Evolutionary conservation across 805 yeast genomes (phyloP).

Genomic region (Saccharomycopsis schoenii): DNA sequence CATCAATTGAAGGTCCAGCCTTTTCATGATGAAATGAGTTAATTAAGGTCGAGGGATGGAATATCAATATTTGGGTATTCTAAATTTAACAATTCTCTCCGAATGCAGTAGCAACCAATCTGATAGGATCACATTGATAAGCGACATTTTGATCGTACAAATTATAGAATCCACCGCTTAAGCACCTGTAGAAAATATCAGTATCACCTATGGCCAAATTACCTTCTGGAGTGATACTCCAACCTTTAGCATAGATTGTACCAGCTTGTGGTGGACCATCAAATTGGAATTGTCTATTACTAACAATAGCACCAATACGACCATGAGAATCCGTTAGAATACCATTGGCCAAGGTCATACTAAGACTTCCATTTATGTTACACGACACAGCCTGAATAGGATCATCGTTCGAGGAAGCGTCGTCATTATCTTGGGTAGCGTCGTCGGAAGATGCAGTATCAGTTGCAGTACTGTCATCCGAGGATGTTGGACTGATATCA

Average conservation of each 20-base stretch:
- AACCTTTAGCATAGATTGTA: conserved; percentile 51
- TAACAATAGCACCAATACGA: conserved; percentile 61
- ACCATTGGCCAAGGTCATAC: conserved; percentile 40
- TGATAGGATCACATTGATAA: conserved; percentile 44
- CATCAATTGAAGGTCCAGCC: background rate
- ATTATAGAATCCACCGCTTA: conserved; percentile 59
- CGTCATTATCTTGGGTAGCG: background rate
- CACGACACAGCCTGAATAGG: conserved; percentile 28
- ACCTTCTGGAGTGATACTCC: conserved; percentile 45
- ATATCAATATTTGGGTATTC: too few species aligned
- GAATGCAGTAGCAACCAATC: conserved; percentile 15
- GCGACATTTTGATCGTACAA: conserved; percentile 49
- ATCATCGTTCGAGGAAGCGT: conserved; percentile 1
- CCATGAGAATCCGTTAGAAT: conserved; percentile 45
- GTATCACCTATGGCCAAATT: conserved; percentile 48
- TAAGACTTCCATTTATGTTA: conserved; percentile 34
- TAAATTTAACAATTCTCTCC: conserved; percentile 1
- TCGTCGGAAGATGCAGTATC: background rate
- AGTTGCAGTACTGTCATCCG: background rate
- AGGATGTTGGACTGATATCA: background rate
- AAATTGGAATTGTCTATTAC: conserved; percentile 68
- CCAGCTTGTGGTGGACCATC: conserved; percentile 75
- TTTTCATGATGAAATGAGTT: background rate
- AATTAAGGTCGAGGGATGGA: too few species aligned
- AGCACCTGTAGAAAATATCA: conserved; percentile 53